A percentile compares a stretch with the other conserved stretches of the same genome.
Evolutionary conservation across 352 stramenopile genomes (phyloP).

Genomic region (Globisporangium paddicum): DNA sequence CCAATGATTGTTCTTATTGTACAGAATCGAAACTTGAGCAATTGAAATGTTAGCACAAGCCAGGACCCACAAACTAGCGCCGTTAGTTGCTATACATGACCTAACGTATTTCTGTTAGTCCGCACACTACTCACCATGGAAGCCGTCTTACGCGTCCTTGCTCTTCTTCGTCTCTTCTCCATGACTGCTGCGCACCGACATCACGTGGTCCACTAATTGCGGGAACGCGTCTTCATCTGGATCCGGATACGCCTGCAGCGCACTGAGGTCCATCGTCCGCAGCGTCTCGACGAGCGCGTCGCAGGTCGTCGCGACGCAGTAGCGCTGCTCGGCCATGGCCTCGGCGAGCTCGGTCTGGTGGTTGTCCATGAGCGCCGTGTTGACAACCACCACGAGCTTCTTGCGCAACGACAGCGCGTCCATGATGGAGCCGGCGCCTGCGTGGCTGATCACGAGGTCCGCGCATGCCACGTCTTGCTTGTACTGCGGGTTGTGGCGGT

Average conservation of each 20-base stretch:
- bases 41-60: too few relatives aligned
- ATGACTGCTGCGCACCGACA: conserved; percentile 14
- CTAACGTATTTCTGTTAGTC: too few relatives aligned
- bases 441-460: conserved; percentile 94
- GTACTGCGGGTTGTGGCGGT: conserved; percentile 90
- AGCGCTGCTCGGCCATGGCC: conserved; percentile 79
- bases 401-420: conserved; percentile 83
- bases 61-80: too few relatives aligned
- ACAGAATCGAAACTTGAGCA: too few relatives aligned
- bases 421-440: conserved; percentile 93
- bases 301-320: conserved; percentile 53
- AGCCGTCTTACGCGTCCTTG: conserved; percentile 18
- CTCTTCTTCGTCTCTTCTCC: conserved; percentile 11
- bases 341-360: conserved; percentile 94
- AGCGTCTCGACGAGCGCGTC: conserved; percentile 32
- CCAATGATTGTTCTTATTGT: too few relatives aligned
- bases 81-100: too few relatives aligned
- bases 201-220: conserved; percentile 50
- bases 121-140: too few relatives aligned
- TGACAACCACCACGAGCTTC: conserved; percentile 92
- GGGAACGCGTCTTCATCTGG: conserved; percentile 65
- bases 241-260: conserved; percentile 47
- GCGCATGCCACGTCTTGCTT: conserved; percentile 86
- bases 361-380: conserved; percentile 96
- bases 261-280: conserved; percentile 27